phyloP scores from a whole-genome alignment of 306 rosid species.

The Styphnolobium japonicum region DNA sequence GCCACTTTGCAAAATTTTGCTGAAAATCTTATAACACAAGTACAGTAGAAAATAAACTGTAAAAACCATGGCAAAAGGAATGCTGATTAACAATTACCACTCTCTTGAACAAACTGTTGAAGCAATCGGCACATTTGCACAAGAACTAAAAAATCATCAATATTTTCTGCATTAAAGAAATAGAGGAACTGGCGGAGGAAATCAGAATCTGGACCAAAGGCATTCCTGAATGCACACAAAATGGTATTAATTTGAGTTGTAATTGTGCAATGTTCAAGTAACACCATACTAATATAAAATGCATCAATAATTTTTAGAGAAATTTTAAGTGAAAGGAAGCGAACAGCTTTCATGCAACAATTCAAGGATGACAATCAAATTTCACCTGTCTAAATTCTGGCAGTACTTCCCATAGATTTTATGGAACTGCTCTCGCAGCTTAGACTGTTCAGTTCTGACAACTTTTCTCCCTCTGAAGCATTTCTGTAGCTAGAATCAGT shows the following conservation, averaged over 20 bases:
- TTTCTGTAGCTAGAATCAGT: slow-evolving; percentile 80
- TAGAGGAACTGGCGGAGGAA: slow-evolving; percentile 82
- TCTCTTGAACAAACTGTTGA: slow-evolving; percentile 54
- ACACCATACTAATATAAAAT: not conserved
- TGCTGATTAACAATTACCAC: slow-evolving; percentile 51
- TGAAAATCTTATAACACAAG: not conserved
- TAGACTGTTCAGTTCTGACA: slow-evolving; percentile 58
- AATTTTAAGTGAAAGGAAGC: not conserved
- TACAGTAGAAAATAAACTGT: slow-evolving; percentile 4
- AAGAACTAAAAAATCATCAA: slow-evolving; percentile 63
- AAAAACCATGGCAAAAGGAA: not conserved
- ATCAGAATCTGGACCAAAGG: slow-evolving; percentile 84
- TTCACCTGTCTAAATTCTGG: slow-evolving; percentile 75
- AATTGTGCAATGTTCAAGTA: slow-evolving; percentile 8
- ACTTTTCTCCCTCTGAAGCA: slow-evolving; percentile 93
- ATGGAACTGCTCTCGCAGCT: slow-evolving; percentile 63
- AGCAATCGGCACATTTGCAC: slow-evolving; percentile 79
- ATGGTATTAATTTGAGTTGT: slow-evolving; percentile 14
- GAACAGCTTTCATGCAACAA: slow-evolving; percentile 9
- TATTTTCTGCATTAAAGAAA: slow-evolving; percentile 66
- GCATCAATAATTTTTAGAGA: not conserved
- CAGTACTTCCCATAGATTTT: slow-evolving; percentile 56
- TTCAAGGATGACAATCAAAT: slow-evolving; percentile 9
- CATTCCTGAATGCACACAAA: slow-evolving; percentile 61
- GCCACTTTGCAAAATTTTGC: slow-evolving; percentile 3